Conservation (phyloP, 2,329 filamentous ascomycete species). For the Xylaria sp. region DNA sequence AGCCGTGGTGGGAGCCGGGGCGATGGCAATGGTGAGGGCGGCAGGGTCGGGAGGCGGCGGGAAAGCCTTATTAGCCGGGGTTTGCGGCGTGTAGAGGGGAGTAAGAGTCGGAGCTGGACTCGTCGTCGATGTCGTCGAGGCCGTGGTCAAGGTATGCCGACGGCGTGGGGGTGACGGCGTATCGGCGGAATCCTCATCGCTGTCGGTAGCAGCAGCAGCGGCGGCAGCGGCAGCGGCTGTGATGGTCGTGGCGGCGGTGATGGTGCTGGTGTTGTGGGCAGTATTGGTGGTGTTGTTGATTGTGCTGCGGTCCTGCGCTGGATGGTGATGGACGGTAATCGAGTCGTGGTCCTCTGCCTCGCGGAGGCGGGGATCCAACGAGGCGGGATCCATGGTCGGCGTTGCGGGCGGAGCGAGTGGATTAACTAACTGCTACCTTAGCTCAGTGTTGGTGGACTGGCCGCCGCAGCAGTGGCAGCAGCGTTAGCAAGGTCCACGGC, state of each 20-base stretch:
- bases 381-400: slow-evolving; percentile 45
- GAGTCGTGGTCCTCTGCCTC: slow-evolving; percentile 44
- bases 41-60: slow-evolving; percentile 13
- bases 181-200: not conserved
- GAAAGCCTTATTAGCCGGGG: slow-evolving; percentile 37
- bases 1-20: slow-evolving; percentile 32
- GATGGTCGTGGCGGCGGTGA: not conserved
- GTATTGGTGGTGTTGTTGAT: not conserved
- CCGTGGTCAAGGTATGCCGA: slow-evolving; percentile 1
- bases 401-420: slow-evolving; percentile 15
- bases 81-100: slow-evolving; percentile 41
- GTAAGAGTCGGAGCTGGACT: not conserved
- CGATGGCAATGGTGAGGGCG: slow-evolving; percentile 26
- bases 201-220: not conserved
- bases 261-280: not conserved
- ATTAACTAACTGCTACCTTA: slow-evolving; percentile 15
- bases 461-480: not conserved
- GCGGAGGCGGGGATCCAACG: slow-evolving; percentile 48
- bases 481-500: slow-evolving; percentile 27
- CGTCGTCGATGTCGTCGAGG: not conserved
- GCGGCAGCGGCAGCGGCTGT: not conserved
- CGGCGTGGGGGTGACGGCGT: slow-evolving; percentile 9
- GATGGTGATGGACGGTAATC: slow-evolving; percentile 42
- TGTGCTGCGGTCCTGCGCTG: not conserved
- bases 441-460: slow-evolving; percentile 20